A percentile compares a stretch with the other conserved stretches of the same genome.
phyloP scores from a whole-genome alignment of 2,329 filamentous ascomycete species.

The Hypoxylon sp. region DNA sequence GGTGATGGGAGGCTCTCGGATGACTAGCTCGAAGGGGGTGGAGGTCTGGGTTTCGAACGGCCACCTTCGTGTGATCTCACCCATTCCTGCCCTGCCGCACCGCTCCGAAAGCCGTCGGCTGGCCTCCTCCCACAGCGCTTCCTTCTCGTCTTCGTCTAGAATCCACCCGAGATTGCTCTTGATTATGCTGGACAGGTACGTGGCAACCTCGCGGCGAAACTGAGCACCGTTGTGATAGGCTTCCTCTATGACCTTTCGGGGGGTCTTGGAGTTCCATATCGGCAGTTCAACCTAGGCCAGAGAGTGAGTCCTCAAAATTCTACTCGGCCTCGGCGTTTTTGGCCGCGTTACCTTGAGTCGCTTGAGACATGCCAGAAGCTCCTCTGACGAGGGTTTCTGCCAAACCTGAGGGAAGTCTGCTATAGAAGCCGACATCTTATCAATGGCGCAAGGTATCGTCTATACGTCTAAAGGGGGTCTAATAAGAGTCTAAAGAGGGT shows the following conservation, averaged over 20 bases:
- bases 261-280: slow-evolving; percentile 66
- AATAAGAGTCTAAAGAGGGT: neutral
- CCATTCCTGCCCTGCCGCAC: slow-evolving; percentile 77
- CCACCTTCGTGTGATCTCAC: slow-evolving; percentile 64
- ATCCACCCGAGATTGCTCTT: slow-evolving; percentile 74
- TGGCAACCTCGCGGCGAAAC: slow-evolving; percentile 61
- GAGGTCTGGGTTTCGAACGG: slow-evolving; percentile 53
- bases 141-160: slow-evolving; percentile 68
- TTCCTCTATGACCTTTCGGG: slow-evolving; percentile 52
- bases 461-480: slow-evolving; percentile 12
- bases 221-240: slow-evolving; percentile 53
- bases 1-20: slow-evolving; percentile 87
- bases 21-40: slow-evolving; percentile 67
- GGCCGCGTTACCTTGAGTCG: slow-evolving; percentile 57
- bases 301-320: slow-evolving; percentile 8
- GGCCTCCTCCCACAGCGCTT: slow-evolving; percentile 78
- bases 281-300: slow-evolving; percentile 62
- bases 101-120: slow-evolving; percentile 83
- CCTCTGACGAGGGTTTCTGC: slow-evolving; percentile 72
- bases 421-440: slow-evolving; percentile 46
- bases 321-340: neutral
- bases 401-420: slow-evolving; percentile 83
- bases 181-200: slow-evolving; percentile 75
- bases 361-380: slow-evolving; percentile 71
- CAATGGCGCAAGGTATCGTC: slow-evolving; percentile 8